Evolutionary conservation across 1,284 basidiomycete genomes (phyloP).

Genomic region (Pulchroboletus neoregius): DNA sequence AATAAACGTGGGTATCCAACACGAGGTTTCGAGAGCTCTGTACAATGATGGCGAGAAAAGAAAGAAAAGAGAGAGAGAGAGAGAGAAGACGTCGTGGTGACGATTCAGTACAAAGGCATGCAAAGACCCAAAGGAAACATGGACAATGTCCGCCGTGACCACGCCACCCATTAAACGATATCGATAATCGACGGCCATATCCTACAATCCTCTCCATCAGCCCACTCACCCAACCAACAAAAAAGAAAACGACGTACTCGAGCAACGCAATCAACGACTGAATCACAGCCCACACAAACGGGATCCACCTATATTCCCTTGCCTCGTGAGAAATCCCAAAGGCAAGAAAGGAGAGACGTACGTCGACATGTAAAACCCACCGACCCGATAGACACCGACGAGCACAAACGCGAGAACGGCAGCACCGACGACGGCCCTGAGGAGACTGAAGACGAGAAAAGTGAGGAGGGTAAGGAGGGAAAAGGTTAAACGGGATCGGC

Average conservation of each 20-base stretch:
- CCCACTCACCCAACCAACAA: background rate
- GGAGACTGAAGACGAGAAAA: conserved; percentile 53
- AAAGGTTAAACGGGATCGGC: conserved; percentile 57
- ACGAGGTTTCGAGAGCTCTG: background rate
- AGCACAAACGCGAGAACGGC: conserved; percentile 70
- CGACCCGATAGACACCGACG: conserved; percentile 66
- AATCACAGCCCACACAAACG: conserved; percentile 71
- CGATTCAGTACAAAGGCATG: too few relatives aligned
- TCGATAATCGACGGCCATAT: conserved; percentile 57
- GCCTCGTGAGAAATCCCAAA: background rate
- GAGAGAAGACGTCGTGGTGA: background rate
- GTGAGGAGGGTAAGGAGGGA: conserved; percentile 62
- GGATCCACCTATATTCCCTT: conserved; percentile 63
- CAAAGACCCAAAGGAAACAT: too few relatives aligned
- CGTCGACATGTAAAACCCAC: conserved; percentile 76
- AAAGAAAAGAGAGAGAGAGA: background rate
- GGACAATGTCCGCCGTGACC: too few relatives aligned
- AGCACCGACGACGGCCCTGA: conserved; percentile 65
- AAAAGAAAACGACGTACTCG: conserved; percentile 42
- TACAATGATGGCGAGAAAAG: background rate
- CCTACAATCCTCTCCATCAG: conserved; percentile 31
- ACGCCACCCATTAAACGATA: conserved; percentile 33
- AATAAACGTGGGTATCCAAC: background rate
- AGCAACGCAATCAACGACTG: conserved; percentile 66
- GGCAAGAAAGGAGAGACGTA: conserved; percentile 35